These are phyloP conservation scores for Phytophthora citricola DNA, from an alignment of 352 stramenopile species.

Conservation along the genomic window DNA sequence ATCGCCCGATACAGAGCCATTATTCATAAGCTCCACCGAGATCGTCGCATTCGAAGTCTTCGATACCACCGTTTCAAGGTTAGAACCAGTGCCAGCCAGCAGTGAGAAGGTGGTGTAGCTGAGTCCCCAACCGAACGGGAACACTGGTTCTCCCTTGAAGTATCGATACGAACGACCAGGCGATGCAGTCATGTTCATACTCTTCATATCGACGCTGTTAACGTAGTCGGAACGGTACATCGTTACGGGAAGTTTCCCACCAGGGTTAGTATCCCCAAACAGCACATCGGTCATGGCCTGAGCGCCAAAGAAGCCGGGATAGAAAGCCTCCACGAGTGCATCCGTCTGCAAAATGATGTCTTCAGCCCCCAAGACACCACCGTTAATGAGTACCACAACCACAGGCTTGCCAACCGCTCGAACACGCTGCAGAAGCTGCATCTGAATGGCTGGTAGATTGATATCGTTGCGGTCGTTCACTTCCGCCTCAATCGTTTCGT, in stretches of 20 bases:
- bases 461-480: conserved; percentile 2
- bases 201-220: conserved; percentile 3
- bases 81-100: not conserved
- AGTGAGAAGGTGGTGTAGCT: conserved; percentile 5
- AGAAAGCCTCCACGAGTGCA: conserved; percentile 3
- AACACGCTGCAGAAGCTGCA: conserved; percentile 1
- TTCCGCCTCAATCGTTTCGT: not conserved
- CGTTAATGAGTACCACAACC: conserved; percentile 4
- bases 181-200: conserved; percentile 1
- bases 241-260: conserved; percentile 2
- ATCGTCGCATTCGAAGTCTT: conserved; percentile 1
- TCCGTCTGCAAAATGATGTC: conserved; percentile 4
- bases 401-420: conserved; percentile 1
- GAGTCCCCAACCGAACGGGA: conserved; percentile 5
- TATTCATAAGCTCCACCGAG: not conserved
- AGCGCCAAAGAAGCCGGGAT: conserved; percentile 1
- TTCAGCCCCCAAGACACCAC: conserved; percentile 3
- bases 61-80: not conserved
- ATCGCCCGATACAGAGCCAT: not conserved
- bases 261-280: not conserved
- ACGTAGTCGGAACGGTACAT: conserved; percentile 9
- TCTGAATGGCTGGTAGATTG: conserved; percentile 2
- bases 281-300: conserved; percentile 2
- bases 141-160: conserved; percentile 4
- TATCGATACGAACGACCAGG: conserved; percentile 2